Evolutionary conservation across 225 moss, liverwort and hornwort species (phyloP).

Genomic region (Ulota crispa): DNA sequence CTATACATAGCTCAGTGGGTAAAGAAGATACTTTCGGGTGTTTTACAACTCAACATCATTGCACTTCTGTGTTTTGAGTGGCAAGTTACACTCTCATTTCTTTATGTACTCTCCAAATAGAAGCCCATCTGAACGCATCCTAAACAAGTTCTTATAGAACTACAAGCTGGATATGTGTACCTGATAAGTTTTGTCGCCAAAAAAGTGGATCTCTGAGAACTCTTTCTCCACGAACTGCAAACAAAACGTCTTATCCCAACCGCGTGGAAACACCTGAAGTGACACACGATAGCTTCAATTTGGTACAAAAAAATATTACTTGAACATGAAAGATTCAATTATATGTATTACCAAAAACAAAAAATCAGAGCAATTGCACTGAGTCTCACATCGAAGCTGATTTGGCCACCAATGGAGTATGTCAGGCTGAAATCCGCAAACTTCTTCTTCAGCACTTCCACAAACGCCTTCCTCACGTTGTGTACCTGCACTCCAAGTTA

Average conservation of each 20-base stretch:
- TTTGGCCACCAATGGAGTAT: conserved; percentile 92
- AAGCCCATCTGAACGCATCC: neutral
- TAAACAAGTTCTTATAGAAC: neutral
- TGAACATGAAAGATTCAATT: neutral
- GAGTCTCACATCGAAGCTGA: conserved; percentile 91
- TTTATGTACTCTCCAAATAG: too few species aligned
- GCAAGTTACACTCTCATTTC: too few species aligned
- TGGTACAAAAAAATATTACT: neutral
- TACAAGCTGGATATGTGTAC: conserved; percentile 12
- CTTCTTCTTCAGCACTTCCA: conserved; percentile 75
- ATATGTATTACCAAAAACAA: neutral
- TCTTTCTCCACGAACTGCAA: conserved; percentile 81
- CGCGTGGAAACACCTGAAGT: conserved; percentile 77
- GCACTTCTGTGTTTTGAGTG: too few species aligned
- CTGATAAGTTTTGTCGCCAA: conserved; percentile 88
- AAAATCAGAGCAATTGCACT: neutral
- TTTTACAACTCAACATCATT: too few species aligned
- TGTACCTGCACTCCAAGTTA: conserved; percentile 54
- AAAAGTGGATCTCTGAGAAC: conserved; percentile 90
- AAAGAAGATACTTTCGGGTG: too few species aligned
- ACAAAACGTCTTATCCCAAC: conserved; percentile 98
- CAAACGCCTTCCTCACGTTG: conserved; percentile 77
- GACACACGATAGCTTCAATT: neutral
- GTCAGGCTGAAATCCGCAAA: conserved; percentile 74
- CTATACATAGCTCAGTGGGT: too few species aligned